Evolutionary conservation across 106 monocot genomes (phyloP).

Genomic region (Vanilla planifolia): DNA sequence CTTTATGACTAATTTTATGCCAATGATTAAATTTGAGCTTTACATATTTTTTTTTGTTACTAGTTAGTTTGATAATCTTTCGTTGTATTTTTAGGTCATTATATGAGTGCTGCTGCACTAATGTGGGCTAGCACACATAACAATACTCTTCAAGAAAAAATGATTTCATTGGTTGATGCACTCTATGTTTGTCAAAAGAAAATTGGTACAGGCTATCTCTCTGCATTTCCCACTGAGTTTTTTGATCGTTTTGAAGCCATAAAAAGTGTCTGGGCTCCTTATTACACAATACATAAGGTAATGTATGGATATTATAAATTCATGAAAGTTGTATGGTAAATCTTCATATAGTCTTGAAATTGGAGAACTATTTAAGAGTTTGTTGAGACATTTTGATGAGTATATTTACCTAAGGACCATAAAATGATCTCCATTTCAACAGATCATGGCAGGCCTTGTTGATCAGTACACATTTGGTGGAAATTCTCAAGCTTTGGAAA

Average conservation of each 20-base stretch:
- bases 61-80: background rate
- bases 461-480: slow-evolving; percentile 72
- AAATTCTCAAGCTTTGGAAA: slow-evolving; percentile 51
- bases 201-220: slow-evolving; percentile 84
- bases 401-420: too few relatives aligned
- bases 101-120: slow-evolving; percentile 80
- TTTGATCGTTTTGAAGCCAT: slow-evolving; percentile 85
- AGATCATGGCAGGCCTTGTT: slow-evolving; percentile 93
- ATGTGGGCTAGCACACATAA: slow-evolving; percentile 97
- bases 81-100: slow-evolving; percentile 64
- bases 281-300: slow-evolving; percentile 99
- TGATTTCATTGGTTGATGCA: slow-evolving; percentile 62
- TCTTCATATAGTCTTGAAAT: too few relatives aligned
- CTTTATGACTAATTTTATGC: too few relatives aligned
- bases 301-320: too few relatives aligned
- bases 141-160: slow-evolving; percentile 48
- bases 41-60: too few relatives aligned
- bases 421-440: too few relatives aligned
- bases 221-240: slow-evolving; percentile 81
- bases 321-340: too few relatives aligned
- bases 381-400: too few relatives aligned
- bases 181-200: slow-evolving; percentile 80
- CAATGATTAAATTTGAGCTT: too few relatives aligned
- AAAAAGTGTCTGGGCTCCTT: slow-evolving; percentile 86
- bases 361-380: too few relatives aligned